Evolutionary conservation across 2,329 filamentous ascomycete species (phyloP).

Genomic region (Calonectria hawksworthii): DNA sequence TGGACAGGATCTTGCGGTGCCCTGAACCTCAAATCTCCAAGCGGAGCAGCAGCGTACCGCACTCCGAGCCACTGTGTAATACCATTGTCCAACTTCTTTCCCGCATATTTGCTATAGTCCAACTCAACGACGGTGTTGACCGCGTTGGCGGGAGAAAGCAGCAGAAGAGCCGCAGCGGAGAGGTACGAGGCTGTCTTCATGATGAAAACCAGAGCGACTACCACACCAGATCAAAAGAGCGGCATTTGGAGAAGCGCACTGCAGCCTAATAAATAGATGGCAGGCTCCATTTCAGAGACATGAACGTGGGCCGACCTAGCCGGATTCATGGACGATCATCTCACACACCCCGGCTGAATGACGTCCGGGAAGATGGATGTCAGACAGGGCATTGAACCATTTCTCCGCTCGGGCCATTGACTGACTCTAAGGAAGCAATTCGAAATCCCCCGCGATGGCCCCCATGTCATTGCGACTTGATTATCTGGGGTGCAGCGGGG

Average conservation of each 20-base stretch:
- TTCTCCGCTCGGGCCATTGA: background rate
- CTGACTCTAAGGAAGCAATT: background rate
- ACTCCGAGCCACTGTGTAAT: constrained; percentile 82
- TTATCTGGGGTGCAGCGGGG: constrained; percentile 12
- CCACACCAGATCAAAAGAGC: background rate
- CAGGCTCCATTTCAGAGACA: background rate
- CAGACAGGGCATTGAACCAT: background rate
- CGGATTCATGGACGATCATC: background rate
- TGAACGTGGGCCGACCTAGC: background rate
- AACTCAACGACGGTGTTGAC: constrained; percentile 65
- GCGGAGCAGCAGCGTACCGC: constrained; percentile 78
- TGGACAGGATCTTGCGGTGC: constrained; percentile 74
- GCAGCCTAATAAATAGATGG: background rate
- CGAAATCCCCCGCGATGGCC: background rate
- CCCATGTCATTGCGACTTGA: background rate
- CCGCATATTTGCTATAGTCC: constrained; percentile 76
- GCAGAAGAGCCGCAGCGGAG: constrained; percentile 16
- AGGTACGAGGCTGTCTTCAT: constrained; percentile 11
- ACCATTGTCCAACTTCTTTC: constrained; percentile 66
- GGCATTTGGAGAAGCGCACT: background rate
- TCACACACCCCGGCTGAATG: background rate
- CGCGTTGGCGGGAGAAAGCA: constrained; percentile 24
- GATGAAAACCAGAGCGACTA: background rate
- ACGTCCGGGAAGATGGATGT: background rate
- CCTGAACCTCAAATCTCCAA: constrained; percentile 75